Percentiles rank a stretch among this genome's conserved stretches.
These are phyloP conservation scores for Vitis rotundifolia DNA, from an alignment of 164 flowering plant species.

Conservation along the genomic window DNA sequence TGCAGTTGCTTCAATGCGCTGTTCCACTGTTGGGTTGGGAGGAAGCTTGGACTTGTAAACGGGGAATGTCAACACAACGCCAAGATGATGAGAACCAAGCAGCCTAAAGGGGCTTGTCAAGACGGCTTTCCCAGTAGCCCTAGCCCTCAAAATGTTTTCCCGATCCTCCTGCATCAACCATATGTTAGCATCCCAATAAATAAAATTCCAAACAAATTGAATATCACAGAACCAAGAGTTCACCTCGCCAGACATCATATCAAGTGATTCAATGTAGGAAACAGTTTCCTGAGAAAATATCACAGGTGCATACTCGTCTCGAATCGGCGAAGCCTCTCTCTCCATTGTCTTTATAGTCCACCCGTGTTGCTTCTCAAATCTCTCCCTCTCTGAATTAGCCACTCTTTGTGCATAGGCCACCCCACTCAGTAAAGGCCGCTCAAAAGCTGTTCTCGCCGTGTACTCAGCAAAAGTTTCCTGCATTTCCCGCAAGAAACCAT, in stretches of 20 bases:
- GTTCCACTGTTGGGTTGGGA: slow-evolving; percentile 55
- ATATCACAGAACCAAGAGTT: not conserved
- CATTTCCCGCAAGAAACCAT: slow-evolving; percentile 23
- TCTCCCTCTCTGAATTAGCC: slow-evolving; percentile 66
- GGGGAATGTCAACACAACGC: slow-evolving; percentile 95
- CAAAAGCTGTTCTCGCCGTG: slow-evolving; percentile 83
- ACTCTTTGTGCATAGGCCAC: slow-evolving; percentile 90
- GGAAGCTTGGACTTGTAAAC: slow-evolving; percentile 77
- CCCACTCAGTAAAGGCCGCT: slow-evolving; percentile 85
- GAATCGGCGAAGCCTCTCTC: slow-evolving; percentile 67
- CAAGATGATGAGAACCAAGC: slow-evolving; percentile 86
- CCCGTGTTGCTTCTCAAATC: slow-evolving; percentile 75
- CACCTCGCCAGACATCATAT: slow-evolving; percentile 99
- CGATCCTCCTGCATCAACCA: slow-evolving; percentile 69
- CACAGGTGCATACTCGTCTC: slow-evolving; percentile 94
- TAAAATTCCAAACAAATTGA: not conserved
- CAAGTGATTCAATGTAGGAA: slow-evolving; percentile 75
- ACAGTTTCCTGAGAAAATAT: slow-evolving; percentile 89
- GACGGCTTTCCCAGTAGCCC: slow-evolving; percentile 93
- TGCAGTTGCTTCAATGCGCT: slow-evolving; percentile 72
- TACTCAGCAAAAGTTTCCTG: slow-evolving; percentile 92
- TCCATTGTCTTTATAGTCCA: slow-evolving; percentile 92
- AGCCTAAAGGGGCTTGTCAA: slow-evolving; percentile 83
- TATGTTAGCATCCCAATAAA: not conserved
- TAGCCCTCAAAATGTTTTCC: slow-evolving; percentile 86